A percentile compares a stretch with the other conserved stretches of the same genome.
Conservation (phyloP, 768 basidiomycete species). For the Rickenella mellea region DNA sequence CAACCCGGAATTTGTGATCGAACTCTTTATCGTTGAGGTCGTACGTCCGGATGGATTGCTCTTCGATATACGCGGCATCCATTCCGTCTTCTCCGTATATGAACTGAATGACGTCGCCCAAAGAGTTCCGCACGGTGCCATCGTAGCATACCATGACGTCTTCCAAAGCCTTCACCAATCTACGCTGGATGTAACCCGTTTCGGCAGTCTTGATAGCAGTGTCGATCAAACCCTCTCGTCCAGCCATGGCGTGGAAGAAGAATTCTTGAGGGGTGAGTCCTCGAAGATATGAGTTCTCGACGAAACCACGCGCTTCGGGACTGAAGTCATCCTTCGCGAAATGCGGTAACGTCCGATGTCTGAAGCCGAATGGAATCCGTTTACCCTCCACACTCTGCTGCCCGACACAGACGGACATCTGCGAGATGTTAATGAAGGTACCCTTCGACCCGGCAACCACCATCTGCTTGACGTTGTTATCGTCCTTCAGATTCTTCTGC, state of each 20-base stretch:
- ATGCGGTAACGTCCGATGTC: constrained; percentile 91
- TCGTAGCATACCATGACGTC: constrained; percentile 98
- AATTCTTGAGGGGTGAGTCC: constrained; percentile 97
- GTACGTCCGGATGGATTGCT: constrained; percentile 87
- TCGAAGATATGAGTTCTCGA: constrained; percentile 96
- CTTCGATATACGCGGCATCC: constrained; percentile 97
- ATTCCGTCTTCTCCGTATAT: constrained; percentile 98
- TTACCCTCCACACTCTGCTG: constrained; percentile 98
- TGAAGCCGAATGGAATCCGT: constrained; percentile 97
- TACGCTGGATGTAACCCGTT: constrained; percentile 97
- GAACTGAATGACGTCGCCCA: constrained; percentile 94
- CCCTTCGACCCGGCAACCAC: constrained; percentile 98
- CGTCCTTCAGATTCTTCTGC: constrained; percentile 95
- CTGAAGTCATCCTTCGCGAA: constrained; percentile 99
- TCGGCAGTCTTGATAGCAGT: constrained; percentile 99
- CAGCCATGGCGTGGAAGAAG: constrained; percentile 99
- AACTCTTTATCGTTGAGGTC: constrained; percentile 74
- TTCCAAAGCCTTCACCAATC: constrained; percentile 95
- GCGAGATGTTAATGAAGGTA: constrained; percentile 99
- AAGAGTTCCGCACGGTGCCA: constrained; percentile 93
- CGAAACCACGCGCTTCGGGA: constrained; percentile 95
- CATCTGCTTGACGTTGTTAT: constrained; percentile 99
- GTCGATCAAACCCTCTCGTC: constrained; percentile 97
- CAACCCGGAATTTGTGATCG: constrained; percentile 89
- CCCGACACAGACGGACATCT: constrained; percentile 99